Evolutionary conservation across 768 basidiomycete species (phyloP).

Genomic region (Pleurotus eryngii): DNA sequence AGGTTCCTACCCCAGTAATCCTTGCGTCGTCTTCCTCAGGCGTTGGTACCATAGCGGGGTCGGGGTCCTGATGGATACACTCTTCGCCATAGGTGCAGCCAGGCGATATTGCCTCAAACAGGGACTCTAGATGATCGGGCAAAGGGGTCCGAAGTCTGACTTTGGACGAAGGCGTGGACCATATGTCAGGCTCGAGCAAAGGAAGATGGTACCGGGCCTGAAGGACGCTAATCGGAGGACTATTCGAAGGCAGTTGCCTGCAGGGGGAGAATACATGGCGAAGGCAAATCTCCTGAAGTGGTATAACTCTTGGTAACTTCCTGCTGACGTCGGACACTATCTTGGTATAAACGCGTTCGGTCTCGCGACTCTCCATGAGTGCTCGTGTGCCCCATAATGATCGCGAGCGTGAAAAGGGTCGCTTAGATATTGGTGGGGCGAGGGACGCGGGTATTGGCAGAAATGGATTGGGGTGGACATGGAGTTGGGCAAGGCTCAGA

Average conservation of each 20-base stretch:
- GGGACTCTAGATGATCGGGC: constrained; percentile 23
- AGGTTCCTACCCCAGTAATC: constrained; percentile 38
- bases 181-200: constrained; percentile 20
- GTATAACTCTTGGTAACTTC: constrained; percentile 7
- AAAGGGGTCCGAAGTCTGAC: constrained; percentile 11
- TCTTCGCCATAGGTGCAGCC: constrained; percentile 30
- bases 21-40: constrained; percentile 16
- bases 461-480: constrained; percentile 62
- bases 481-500: constrained; percentile 48
- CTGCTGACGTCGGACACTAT: constrained; percentile 3
- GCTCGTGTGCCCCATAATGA: not conserved
- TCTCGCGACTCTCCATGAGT: not conserved
- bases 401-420: constrained; percentile 10
- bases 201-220: constrained; percentile 31
- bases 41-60: not conserved
- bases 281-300: constrained; percentile 31
- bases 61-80: not conserved
- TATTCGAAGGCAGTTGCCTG: constrained; percentile 9
- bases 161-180: not conserved
- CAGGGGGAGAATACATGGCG: constrained; percentile 31
- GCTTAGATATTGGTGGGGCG: constrained; percentile 13
- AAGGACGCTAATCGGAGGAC: constrained; percentile 24
- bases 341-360: not conserved
- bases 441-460: constrained; percentile 22
- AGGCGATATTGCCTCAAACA: constrained; percentile 35